Base-by-base conservation (phyloP, 2,329 filamentous ascomycete genomes). In the Neofusicoccum cordaticola region DNA sequence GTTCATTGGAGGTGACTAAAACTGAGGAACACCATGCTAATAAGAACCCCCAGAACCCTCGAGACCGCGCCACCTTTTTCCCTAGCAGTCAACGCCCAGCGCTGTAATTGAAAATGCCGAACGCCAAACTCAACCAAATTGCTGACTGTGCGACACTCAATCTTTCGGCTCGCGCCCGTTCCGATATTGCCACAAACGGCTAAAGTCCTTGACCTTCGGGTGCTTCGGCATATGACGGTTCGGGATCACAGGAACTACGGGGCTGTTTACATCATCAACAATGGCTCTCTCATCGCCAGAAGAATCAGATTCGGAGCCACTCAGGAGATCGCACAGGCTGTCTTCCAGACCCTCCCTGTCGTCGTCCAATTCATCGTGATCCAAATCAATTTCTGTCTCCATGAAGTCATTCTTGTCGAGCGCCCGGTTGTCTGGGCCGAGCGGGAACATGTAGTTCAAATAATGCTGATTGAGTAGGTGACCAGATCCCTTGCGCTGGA, bases 371-470 rank as follows among this genome's bases (percentile, higher is more conserved):
- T 60, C 45, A 11, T 52, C 52, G 9, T 51, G 31, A 8, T 51
- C 63, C 6, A 60, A 44, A 9, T 60, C 52, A 27, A 64, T 35
- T 15, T 81, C 75, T 69, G 84, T 86, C 63, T 87, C 82, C 85
- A 89, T 88, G 68, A 89, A 89, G 44, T 81, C 80, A 67, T 84
- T 87, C 9, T 80, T 74, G 3, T 84, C 81, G 8, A 66, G 34
- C 2, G 86, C 80, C 2, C 85, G 84, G 2, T 79, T 77, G 5
- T 78, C 73, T 34, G 79, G 79, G 0, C 81, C 78, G 15, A 85
- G 81, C 8, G 81, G 81, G 71, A 90, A 89, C n/a, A 89, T 81
- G 15, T 83, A 79, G 9, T 86, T 85, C 44, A 88, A 81, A 71
- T 88, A 89, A 48, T 86, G 83, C 58, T 87, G 85, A 66, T 88